Percentiles rank a stretch among this genome's conserved stretches.
phyloP scores from a whole-genome alignment of 768 basidiomycete genomes.

The Rhodotorula babjevae region DNA sequence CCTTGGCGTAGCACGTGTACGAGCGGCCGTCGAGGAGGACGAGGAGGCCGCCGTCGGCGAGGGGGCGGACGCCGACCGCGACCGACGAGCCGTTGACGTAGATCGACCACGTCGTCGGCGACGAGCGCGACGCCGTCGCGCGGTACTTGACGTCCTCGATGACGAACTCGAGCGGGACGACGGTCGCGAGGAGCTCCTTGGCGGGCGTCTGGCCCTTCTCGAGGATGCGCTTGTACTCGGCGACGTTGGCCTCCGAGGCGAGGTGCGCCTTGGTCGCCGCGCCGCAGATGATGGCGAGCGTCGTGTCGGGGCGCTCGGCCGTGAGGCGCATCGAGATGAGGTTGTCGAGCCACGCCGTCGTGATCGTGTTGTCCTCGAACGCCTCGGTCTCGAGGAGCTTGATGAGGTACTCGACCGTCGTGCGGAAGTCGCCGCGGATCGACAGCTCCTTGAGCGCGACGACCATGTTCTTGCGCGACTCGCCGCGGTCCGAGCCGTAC shows the following conservation, averaged over 20 bases:
- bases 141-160: slow-evolving; percentile 93
- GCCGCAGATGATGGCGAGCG: slow-evolving; percentile 90
- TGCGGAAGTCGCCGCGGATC: slow-evolving; percentile 97
- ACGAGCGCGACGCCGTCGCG: slow-evolving; percentile 89
- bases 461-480: slow-evolving; percentile 98
- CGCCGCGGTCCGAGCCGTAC: slow-evolving; percentile 90
- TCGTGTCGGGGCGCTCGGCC: slow-evolving; percentile 88
- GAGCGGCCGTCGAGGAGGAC: slow-evolving; percentile 87
- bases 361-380: slow-evolving; percentile 95
- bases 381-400: slow-evolving; percentile 91
- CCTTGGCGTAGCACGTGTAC: slow-evolving; percentile 96
- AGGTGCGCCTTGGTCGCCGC: slow-evolving; percentile 92
- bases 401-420: slow-evolving; percentile 98
- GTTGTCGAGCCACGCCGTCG: slow-evolving; percentile 96
- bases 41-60: slow-evolving; percentile 91
- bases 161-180: slow-evolving; percentile 63
- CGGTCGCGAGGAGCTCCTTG: slow-evolving; percentile 89
- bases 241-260: slow-evolving; percentile 79
- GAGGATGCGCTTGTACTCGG: slow-evolving; percentile 87
- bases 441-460: slow-evolving; percentile 96
- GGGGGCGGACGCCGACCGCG: slow-evolving; percentile 80
- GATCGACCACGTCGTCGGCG: slow-evolving; percentile 80
- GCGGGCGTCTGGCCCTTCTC: slow-evolving; percentile 98
- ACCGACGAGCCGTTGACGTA: slow-evolving; percentile 94
- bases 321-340: slow-evolving; percentile 96